Base-by-base conservation (phyloP, 2,329 filamentous ascomycete species). In the Neonectria neomacrospora region DNA sequence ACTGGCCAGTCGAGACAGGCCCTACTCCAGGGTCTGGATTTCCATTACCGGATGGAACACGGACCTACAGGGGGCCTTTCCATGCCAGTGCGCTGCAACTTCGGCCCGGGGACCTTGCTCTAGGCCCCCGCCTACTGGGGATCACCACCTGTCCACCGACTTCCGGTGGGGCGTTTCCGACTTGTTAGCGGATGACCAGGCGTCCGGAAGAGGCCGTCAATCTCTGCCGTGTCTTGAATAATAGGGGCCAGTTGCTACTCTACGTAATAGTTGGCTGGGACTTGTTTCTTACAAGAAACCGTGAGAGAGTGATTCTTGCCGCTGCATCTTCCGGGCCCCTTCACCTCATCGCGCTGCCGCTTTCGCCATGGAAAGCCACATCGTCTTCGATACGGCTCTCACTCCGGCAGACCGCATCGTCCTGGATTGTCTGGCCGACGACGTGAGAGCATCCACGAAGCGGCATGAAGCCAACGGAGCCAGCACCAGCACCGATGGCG, bases 341-440 rank as follows among this genome's bases (percentile, higher is more conserved):
- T 48, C 45, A 34, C n/a, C 45, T 37, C 32, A 37, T 20, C 20
- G 20, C 18, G 37, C 32, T 32, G 18, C 57, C 18, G 12, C 58
- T 20, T 8, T 61, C 48, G 44, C 14, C 52, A 74, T 74, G 72
- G 69, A 72, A 39, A 52, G 63, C 39, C 63, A 64, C 28, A 69
- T 82, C 26, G 71, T 78, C 34, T 75, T 80, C 60, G 80, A 79
- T 68, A 72, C 76, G 57, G 77, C 77, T 58, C 71, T 83, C 61
- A 82, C 81, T 34, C 77, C 72, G 63, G 73, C 81, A 42, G 81
- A 83, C 67, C 68, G 71, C 22, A 66, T 81, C 18, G 75, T 83
- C 12, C 73, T 83, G 18, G 71, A 75, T 68, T 80, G 77, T 62
- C 73, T 83, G 45, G 74, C 76, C 60, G 69, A 74, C 34, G 80